Evolutionary conservation across 768 basidiomycete species (phyloP).

Genomic region (Ramaria sp.): DNA sequence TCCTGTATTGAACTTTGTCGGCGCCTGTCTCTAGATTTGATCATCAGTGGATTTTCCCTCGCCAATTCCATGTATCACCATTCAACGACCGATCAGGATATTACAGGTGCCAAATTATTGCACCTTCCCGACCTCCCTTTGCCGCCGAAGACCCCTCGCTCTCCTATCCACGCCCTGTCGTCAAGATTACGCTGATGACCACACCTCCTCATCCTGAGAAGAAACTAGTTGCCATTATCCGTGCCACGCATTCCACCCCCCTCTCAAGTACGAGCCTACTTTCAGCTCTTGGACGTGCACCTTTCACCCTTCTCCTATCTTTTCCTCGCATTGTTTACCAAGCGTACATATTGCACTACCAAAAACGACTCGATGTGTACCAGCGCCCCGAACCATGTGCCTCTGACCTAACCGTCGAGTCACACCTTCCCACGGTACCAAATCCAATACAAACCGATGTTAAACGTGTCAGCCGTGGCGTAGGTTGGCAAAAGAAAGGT

Average conservation of each 20-base stretch:
- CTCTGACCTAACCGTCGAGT: slow-evolving; percentile 3
- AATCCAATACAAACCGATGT: slow-evolving; percentile 17
- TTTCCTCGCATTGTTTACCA: slow-evolving; percentile 52
- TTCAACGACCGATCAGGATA: slow-evolving; percentile 64
- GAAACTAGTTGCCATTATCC: slow-evolving; percentile 45
- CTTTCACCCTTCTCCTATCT: slow-evolving; percentile 44
- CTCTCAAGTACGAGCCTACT: slow-evolving; percentile 32
- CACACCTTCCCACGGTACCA: not conserved
- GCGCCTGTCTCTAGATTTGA: slow-evolving; percentile 30
- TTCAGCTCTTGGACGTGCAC: slow-evolving; percentile 28
- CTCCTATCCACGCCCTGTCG: slow-evolving; percentile 14
- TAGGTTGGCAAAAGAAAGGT: slow-evolving; percentile 25
- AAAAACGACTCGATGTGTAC: slow-evolving; percentile 43
- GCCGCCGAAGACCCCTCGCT: slow-evolving; percentile 11
- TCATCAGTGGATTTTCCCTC: slow-evolving; percentile 55
- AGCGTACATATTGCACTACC: slow-evolving; percentile 52
- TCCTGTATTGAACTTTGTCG: not conserved
- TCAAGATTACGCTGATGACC: slow-evolving; percentile 21
- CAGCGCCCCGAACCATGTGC: slow-evolving; percentile 48
- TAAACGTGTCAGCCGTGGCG: slow-evolving; percentile 9
- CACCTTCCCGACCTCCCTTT: slow-evolving; percentile 35
- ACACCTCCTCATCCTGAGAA: slow-evolving; percentile 20
- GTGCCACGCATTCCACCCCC: slow-evolving; percentile 26
- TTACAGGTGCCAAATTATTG: slow-evolving; percentile 46
- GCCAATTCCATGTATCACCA: slow-evolving; percentile 67